A percentile compares a stretch with the other conserved stretches of the same genome.
phyloP scores from a whole-genome alignment of 345 rosid species.

The Salix brachista region DNA sequence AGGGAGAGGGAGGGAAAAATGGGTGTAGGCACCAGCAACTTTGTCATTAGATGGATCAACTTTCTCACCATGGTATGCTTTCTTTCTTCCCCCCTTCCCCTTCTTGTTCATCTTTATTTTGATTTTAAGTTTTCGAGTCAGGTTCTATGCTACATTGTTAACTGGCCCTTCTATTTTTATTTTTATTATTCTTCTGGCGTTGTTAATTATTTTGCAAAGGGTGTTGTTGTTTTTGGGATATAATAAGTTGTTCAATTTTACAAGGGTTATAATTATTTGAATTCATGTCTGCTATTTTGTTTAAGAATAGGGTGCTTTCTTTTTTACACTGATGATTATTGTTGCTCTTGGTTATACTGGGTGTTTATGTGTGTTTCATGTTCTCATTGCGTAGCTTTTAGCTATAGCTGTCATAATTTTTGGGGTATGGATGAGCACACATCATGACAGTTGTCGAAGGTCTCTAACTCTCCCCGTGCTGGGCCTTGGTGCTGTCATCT shows the following conservation, averaged over 20 bases:
- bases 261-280: background rate
- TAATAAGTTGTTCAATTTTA: background rate
- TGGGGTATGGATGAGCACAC: slow-evolving; percentile 97
- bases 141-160: background rate
- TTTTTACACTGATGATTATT: background rate
- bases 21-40: slow-evolving; percentile 86
- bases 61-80: slow-evolving; percentile 76
- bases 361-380: slow-evolving; percentile 2
- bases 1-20: slow-evolving; percentile 29
- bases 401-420: slow-evolving; percentile 64
- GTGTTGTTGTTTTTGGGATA: slow-evolving; percentile 11
- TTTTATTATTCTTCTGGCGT: background rate
- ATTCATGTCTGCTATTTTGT: background rate
- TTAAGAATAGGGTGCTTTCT: background rate
- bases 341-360: background rate
- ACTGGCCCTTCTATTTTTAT: background rate
- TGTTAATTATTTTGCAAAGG: slow-evolving; percentile 2
- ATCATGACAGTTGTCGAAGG: slow-evolving; percentile 74
- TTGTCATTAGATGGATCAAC: slow-evolving; percentile 89
- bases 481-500: slow-evolving; percentile 75
- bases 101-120: background rate
- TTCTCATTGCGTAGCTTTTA: slow-evolving; percentile 55
- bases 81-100: background rate
- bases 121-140: background rate
- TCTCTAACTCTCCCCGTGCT: slow-evolving; percentile 82